phyloP scores from a whole-genome alignment of 2,329 filamentous ascomycete species.

The Fonsecaea pugnacius region DNA sequence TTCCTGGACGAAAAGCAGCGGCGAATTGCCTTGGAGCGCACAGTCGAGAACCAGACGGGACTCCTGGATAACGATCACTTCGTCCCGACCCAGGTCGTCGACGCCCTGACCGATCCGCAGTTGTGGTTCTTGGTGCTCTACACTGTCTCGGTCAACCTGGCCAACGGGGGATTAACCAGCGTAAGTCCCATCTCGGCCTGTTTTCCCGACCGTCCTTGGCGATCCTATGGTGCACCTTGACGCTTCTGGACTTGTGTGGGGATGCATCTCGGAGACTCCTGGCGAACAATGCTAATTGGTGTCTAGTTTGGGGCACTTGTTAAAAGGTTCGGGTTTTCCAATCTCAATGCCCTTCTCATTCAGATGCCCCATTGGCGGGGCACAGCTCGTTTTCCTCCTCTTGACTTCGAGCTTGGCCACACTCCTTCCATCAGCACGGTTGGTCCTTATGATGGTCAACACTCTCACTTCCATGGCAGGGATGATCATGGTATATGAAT shows the following conservation, averaged over 20 bases:
- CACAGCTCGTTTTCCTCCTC: constrained; percentile 43
- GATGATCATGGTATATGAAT: constrained; percentile 43
- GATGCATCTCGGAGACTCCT: not conserved
- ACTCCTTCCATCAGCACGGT: constrained; percentile 39
- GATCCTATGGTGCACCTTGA: constrained; percentile 31
- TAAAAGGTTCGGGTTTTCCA: constrained; percentile 45
- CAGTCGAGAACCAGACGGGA: constrained; percentile 57
- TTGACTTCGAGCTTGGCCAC: constrained; percentile 41
- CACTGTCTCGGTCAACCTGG: constrained; percentile 59
- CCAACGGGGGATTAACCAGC: constrained; percentile 60
- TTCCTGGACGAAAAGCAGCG: constrained; percentile 49
- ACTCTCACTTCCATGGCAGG: constrained; percentile 41
- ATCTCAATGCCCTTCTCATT: constrained; percentile 42
- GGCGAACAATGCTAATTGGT: constrained; percentile 10
- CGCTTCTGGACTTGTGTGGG: not conserved
- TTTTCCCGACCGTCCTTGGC: constrained; percentile 21
- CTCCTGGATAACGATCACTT: constrained; percentile 57
- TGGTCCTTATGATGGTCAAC: constrained; percentile 44
- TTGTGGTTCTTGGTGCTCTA: constrained; percentile 63
- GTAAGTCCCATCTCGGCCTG: constrained; percentile 41
- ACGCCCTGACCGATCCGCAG: constrained; percentile 59
- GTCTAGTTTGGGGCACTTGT: constrained; percentile 44
- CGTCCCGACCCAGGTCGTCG: constrained; percentile 51
- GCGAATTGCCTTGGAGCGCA: constrained; percentile 57
- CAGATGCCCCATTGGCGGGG: constrained; percentile 44